A percentile compares a stretch with the other conserved stretches of the same genome.
Conservation (phyloP, 2,329 filamentous ascomycete genomes). For the Piedraia hortae region DNA sequence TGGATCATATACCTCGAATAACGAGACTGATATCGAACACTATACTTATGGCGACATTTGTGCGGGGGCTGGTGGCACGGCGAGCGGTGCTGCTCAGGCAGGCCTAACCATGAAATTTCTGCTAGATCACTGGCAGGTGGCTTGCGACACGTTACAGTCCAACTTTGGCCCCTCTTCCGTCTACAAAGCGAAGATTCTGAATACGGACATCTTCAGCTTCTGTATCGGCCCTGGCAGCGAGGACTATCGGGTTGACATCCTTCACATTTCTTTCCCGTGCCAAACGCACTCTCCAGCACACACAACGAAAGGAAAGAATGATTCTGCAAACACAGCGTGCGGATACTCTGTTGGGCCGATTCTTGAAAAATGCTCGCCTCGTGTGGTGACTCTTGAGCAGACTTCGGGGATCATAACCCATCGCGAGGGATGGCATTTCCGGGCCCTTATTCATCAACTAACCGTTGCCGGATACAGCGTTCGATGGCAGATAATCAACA, state of each 20-base stretch:
- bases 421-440: conserved; percentile 22
- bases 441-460: conserved; percentile 33
- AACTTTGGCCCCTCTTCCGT: conserved; percentile 20
- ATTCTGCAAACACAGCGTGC: conserved; percentile 38
- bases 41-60: conserved; percentile 36
- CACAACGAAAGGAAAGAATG: conserved; percentile 27
- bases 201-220: too few relatives aligned
- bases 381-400: conserved; percentile 53
- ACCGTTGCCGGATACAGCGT: conserved; percentile 39
- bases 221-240: too few relatives aligned
- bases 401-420: conserved; percentile 36
- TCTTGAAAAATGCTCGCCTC: conserved; percentile 12
- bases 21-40: not conserved
- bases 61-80: conserved; percentile 44
- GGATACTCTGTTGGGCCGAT: conserved; percentile 16
- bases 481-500: conserved; percentile 33
- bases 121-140: conserved; percentile 32
- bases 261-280: conserved; percentile 54
- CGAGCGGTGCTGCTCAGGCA: conserved; percentile 30
- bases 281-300: conserved; percentile 50
- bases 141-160: conserved; percentile 27
- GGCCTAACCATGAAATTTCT: conserved; percentile 25
- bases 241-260: conserved; percentile 27
- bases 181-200: conserved; percentile 6
- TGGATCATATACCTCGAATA: not conserved